phyloP scores from a whole-genome alignment of 139 green algal genomes.

The Desmodesmus armatus region DNA sequence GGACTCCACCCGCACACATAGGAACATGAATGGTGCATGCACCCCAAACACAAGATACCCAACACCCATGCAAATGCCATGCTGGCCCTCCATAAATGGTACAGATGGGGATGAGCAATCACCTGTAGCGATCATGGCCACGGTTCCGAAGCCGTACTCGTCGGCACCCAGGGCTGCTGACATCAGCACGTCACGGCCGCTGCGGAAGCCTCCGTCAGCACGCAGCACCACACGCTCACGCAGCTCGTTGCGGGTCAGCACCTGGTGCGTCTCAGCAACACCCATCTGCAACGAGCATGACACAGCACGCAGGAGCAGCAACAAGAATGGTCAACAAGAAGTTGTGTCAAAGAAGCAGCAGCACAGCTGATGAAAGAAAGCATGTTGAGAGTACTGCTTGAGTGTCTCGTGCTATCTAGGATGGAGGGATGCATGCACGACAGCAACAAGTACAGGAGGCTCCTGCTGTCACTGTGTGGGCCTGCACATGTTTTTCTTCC shows the following conservation, averaged over 20 bases:
- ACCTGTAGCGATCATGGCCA: constrained; percentile 99
- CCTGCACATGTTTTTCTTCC: too few relatives aligned
- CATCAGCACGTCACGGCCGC: constrained; percentile 92
- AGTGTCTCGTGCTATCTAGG: too few relatives aligned
- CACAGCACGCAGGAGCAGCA: too few relatives aligned
- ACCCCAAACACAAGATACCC: not conserved
- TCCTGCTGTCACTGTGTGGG: too few relatives aligned
- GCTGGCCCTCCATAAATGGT: too few relatives aligned
- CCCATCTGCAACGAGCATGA: constrained; percentile 29
- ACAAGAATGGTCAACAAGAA: too few relatives aligned
- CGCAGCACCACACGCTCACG: constrained; percentile 94
- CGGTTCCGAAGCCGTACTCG: constrained; percentile 98
- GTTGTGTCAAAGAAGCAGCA: too few relatives aligned
- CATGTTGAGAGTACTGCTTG: too few relatives aligned
- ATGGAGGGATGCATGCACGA: too few relatives aligned
- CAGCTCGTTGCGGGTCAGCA: constrained; percentile 92
- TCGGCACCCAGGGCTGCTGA: constrained; percentile 93
- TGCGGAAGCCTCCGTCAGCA: constrained; percentile 95
- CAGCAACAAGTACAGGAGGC: too few relatives aligned
- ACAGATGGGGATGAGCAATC: too few relatives aligned
- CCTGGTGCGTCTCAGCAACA: constrained; percentile 63
- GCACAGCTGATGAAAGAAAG: too few relatives aligned
- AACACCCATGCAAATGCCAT: not conserved
- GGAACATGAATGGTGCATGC: not conserved
- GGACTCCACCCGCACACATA: constrained; percentile 11